A percentile compares a stretch with the other conserved stretches of the same genome.
Evolutionary conservation across 345 rosid genomes (phyloP).

Genomic region (Hypericum perforatum): DNA sequence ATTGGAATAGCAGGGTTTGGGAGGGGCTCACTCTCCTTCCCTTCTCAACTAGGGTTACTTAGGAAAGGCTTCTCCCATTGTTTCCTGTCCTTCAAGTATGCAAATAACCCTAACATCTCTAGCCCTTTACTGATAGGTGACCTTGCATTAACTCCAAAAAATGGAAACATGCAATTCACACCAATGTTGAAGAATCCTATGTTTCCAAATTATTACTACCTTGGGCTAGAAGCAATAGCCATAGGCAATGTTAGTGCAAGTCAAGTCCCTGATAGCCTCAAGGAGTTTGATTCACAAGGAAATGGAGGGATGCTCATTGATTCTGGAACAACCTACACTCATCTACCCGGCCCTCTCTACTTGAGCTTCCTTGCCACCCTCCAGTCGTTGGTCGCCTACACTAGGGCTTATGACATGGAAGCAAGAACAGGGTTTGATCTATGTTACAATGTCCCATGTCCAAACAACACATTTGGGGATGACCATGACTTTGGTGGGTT

Average conservation of each 20-base stretch:
- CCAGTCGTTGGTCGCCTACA: slow-evolving; percentile 34
- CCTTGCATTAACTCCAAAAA: slow-evolving; percentile 30
- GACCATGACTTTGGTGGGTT: slow-evolving; percentile 13
- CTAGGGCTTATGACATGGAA: slow-evolving; percentile 53
- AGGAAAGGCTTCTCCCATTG: slow-evolving; percentile 72
- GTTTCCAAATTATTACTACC: slow-evolving; percentile 65
- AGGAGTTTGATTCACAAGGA: slow-evolving; percentile 59
- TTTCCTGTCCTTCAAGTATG: slow-evolving; percentile 76
- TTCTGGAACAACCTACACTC: slow-evolving; percentile 85
- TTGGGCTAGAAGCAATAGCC: slow-evolving; percentile 55
- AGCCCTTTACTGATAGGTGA: slow-evolving; percentile 68
- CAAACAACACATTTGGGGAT: slow-evolving; percentile 27
- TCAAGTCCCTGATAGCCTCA: slow-evolving; percentile 40
- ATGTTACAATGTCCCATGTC: slow-evolving; percentile 60
- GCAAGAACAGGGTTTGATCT: slow-evolving; percentile 57
- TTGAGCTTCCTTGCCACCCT: slow-evolving; percentile 47
- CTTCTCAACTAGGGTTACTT: slow-evolving; percentile 67
- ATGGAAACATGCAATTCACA: slow-evolving; percentile 45
- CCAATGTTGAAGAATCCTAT: slow-evolving; percentile 52
- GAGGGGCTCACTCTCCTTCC: slow-evolving; percentile 62
- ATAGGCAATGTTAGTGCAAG: slow-evolving; percentile 32
- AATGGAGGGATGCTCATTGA: slow-evolving; percentile 80
- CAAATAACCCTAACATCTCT: slow-evolving; percentile 58
- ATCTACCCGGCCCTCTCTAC: slow-evolving; percentile 58
- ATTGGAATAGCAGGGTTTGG: slow-evolving; percentile 87